phyloP scores from a whole-genome alignment of 805 yeast genomes.

The Kurtzmaniella cleridarum region DNA sequence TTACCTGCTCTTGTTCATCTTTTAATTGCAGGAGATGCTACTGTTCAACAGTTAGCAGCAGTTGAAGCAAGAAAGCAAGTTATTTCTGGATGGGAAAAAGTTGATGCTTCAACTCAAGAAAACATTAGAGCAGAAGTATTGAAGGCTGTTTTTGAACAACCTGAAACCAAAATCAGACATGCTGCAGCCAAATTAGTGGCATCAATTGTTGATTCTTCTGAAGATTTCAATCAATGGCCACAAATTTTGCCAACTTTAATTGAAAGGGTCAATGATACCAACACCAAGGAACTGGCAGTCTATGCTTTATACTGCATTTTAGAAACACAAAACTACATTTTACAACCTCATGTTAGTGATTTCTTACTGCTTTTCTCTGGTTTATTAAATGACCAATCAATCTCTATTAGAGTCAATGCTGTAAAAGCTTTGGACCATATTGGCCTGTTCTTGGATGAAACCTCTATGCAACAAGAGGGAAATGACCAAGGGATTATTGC shows the following conservation, averaged over 20 bases:
- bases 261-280: slow-evolving; percentile 48
- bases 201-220: slow-evolving; percentile 74
- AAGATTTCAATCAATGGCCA: slow-evolving; percentile 64
- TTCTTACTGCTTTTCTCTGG: slow-evolving; percentile 66
- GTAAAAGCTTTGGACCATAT: slow-evolving; percentile 75
- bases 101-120: slow-evolving; percentile 46
- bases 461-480: slow-evolving; percentile 32
- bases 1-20: slow-evolving; percentile 82
- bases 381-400: slow-evolving; percentile 56
- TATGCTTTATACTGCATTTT: slow-evolving; percentile 73
- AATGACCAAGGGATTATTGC: slow-evolving; percentile 19
- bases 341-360: slow-evolving; percentile 55
- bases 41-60: slow-evolving; percentile 87
- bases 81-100: slow-evolving; percentile 58
- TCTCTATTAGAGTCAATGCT: slow-evolving; percentile 75
- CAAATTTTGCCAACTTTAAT: slow-evolving; percentile 69
- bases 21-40: slow-evolving; percentile 59
- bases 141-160: slow-evolving; percentile 62
- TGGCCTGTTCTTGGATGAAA: slow-evolving; percentile 60
- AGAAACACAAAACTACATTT: slow-evolving; percentile 60
- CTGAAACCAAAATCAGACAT: slow-evolving; percentile 69
- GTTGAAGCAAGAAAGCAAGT: slow-evolving; percentile 91
- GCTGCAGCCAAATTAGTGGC: slow-evolving; percentile 86
- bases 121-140: slow-evolving; percentile 66
- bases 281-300: slow-evolving; percentile 75